A percentile compares a stretch with the other conserved stretches of the same genome.
These are phyloP conservation scores for Leptomonas seymouri DNA, from an alignment of 208 protist genomes.

Conservation along the genomic window DNA sequence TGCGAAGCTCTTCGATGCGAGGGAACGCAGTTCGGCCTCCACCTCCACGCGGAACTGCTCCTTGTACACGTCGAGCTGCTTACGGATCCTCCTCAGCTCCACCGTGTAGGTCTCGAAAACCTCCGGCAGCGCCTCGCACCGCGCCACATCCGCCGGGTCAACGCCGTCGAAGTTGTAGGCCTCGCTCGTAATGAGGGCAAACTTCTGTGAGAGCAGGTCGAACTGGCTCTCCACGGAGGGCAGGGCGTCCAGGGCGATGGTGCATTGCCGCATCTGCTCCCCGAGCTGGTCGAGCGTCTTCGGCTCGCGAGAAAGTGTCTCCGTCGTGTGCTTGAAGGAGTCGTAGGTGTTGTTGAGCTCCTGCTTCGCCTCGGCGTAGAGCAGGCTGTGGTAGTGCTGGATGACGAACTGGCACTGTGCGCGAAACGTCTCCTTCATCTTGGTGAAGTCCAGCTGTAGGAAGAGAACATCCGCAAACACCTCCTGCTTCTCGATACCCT, in stretches of 20 bases:
- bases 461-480: conserved; percentile 95
- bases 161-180: conserved; percentile 83
- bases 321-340: conserved; percentile 79
- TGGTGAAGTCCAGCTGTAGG: conserved; percentile 95
- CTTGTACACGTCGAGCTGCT: conserved; percentile 94
- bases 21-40: conserved; percentile 88
- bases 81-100: conserved; percentile 76
- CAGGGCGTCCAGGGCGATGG: conserved; percentile 76
- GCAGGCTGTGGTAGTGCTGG: conserved; percentile 94
- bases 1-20: conserved; percentile 81
- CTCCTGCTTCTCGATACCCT: conserved; percentile 96
- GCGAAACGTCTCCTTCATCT: conserved; percentile 97
- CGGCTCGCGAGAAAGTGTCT: conserved; percentile 83
- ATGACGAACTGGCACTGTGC: conserved; percentile 96
- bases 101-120: conserved; percentile 91
- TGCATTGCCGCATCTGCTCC: conserved; percentile 88
- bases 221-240: conserved; percentile 89
- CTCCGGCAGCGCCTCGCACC: conserved; percentile 86
- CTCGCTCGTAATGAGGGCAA: conserved; percentile 92
- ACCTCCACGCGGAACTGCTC: conserved; percentile 95
- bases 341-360: conserved; percentile 93
- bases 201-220: conserved; percentile 95
- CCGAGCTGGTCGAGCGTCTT: conserved; percentile 94
- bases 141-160: conserved; percentile 75
- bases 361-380: conserved; percentile 93